phyloP scores from a whole-genome alignment of 2,329 filamentous ascomycete genomes.

The Aspergillus awamori region DNA sequence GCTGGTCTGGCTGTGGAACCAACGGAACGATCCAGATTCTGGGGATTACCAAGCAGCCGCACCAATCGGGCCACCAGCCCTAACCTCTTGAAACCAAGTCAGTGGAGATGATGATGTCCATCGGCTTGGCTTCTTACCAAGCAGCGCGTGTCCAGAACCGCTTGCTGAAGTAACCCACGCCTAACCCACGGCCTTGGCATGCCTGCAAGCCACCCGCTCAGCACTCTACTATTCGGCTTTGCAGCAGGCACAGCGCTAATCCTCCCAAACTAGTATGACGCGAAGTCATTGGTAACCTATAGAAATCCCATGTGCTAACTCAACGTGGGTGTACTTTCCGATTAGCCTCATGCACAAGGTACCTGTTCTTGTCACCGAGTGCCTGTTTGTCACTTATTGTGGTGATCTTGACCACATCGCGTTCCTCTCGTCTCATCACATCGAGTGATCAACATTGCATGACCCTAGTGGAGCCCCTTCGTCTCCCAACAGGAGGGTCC shows the following conservation, averaged over 20 bases:
- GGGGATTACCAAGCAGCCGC: slow-evolving; percentile 11
- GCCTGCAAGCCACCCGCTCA: not conserved
- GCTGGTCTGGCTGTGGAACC: not conserved
- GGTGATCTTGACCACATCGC: not conserved
- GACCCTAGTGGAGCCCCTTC: not conserved
- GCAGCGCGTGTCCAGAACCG: not conserved
- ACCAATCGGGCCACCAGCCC: not conserved
- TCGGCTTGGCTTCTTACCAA: not conserved
- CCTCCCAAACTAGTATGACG: not conserved
- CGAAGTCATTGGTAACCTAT: not conserved
- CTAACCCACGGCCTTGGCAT: not conserved
- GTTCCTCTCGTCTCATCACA: not conserved
- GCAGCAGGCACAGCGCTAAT: not conserved
- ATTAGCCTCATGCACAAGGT: not conserved
- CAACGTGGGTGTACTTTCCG: not conserved
- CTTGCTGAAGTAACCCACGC: not conserved
- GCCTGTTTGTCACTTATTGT: not conserved
- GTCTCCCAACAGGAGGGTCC: not conserved
- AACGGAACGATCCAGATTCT: slow-evolving; percentile 6
- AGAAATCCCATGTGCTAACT: not conserved
- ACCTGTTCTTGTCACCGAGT: not conserved
- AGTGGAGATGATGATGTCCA: not conserved
- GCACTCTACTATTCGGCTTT: not conserved
- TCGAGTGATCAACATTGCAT: not conserved
- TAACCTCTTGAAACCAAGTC: not conserved